Evolutionary conservation across 352 stramenopile species (phyloP).

Genomic region (Nothophytophthora sp.): DNA sequence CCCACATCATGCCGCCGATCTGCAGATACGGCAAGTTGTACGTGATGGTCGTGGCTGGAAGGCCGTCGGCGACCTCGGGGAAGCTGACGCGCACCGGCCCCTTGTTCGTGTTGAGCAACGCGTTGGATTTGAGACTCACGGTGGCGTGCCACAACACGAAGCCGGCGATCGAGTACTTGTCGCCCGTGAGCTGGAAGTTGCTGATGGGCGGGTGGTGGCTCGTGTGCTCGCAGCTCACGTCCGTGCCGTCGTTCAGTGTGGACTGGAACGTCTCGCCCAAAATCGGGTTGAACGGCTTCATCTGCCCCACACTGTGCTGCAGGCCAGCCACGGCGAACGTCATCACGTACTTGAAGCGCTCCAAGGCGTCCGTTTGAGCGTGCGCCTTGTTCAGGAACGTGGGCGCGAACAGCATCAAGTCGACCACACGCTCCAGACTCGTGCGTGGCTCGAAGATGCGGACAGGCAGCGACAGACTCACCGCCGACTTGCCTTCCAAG

Average conservation of each 20-base stretch:
- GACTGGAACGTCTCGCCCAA: constrained; percentile 81
- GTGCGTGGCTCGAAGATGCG: constrained; percentile 86
- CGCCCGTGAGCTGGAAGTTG: constrained; percentile 78
- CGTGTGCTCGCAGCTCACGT: constrained; percentile 83
- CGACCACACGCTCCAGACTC: constrained; percentile 77
- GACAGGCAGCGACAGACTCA: constrained; percentile 84
- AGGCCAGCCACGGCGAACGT: constrained; percentile 74
- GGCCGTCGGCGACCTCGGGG: constrained; percentile 34
- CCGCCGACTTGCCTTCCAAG: constrained; percentile 65
- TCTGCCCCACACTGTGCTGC: constrained; percentile 78
- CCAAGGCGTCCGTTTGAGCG: constrained; percentile 58
- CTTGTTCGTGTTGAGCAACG: constrained; percentile 77
- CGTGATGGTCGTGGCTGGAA: constrained; percentile 54
- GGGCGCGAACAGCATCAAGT: constrained; percentile 81
- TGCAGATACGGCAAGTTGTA: constrained; percentile 78
- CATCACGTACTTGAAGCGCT: constrained; percentile 85
- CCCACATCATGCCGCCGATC: constrained; percentile 78
- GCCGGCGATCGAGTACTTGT: constrained; percentile 72
- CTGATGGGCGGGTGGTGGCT: constrained; percentile 87
- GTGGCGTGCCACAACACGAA: constrained; percentile 76
- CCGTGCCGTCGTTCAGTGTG: constrained; percentile 73
- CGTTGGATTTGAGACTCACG: constrained; percentile 88
- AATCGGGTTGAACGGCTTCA: constrained; percentile 89
- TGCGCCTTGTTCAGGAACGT: constrained; percentile 72
- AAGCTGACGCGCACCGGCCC: constrained; percentile 77